Base-by-base conservation (phyloP, 768 basidiomycete species). In the Trametes sanguinea region DNA sequence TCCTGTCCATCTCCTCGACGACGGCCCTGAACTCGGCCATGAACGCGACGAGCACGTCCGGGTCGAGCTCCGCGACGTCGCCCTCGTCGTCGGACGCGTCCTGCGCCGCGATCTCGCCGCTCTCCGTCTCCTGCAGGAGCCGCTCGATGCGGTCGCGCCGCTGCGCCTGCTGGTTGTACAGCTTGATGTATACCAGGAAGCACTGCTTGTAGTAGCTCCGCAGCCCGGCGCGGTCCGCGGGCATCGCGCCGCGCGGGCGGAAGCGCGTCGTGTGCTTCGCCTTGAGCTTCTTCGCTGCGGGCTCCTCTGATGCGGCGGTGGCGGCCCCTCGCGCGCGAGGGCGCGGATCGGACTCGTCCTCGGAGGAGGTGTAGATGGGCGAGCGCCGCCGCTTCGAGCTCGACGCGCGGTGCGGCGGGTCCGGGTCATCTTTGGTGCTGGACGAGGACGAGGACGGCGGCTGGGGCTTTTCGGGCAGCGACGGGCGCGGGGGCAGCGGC, bases 331-430 rank as follows among this genome's bases (percentile, higher is more conserved):
- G 44, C 33, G 51, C 22, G 2, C 72, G 70, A 73, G 73, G 60
- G 82, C 78, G 27, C 77, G 67, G 58, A 8, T 64, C 60, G 8
- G 51, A 78, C 68, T 86, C 85, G 53, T 88, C 84, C 42, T 86
- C 86, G 1, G 87, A 86, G 1, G 87, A 87, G 0, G 88, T 88
- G 63, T 86, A 88, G 53, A 85, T 81, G 1, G 85, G 86, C 2
- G 85, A 83, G 47, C 87, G 84, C 68, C 51, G 60, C 37, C 32
- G 48, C 55, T 65, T 68, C 44, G 54, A 45, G 43, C 60, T 43
- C 9, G 54, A 51, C 2, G 54, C 51, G 10, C 56, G 50, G 17
- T 22, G 22, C 22, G 22, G 22, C 22, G 22, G 22, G 22, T 22
- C 22, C 22, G 44, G 37, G 13, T 61, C 59, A 1, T 51, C 39